Conservation (phyloP, 2,329 filamentous ascomycete genomes). For the Penicillium olsonii region DNA sequence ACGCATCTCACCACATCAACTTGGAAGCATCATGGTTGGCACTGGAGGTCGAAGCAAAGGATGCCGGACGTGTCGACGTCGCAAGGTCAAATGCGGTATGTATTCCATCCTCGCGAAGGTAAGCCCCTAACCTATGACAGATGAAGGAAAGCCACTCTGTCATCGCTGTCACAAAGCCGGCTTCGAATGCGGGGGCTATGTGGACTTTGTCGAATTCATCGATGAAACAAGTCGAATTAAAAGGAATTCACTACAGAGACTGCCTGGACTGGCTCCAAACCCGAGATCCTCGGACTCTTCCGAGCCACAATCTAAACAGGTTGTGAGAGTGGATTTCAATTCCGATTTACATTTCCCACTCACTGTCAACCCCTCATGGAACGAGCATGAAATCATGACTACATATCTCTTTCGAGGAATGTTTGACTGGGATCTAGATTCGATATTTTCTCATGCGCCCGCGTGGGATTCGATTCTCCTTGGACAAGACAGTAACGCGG, state of each 20-base stretch:
- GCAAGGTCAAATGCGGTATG: constrained; percentile 20
- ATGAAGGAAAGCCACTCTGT: constrained; percentile 17
- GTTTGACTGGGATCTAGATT: constrained; percentile 14
- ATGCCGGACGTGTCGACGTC: constrained; percentile 17
- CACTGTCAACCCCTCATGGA: constrained; percentile 5
- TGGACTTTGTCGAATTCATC: constrained; percentile 11
- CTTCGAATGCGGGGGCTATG: constrained; percentile 15
- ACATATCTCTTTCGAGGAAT: constrained; percentile 8
- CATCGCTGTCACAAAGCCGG: constrained; percentile 13
- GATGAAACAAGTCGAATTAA: constrained; percentile 5
- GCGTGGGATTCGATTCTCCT: constrained; percentile 12
- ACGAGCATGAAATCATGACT: constrained; percentile 13
- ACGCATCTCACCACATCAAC: not conserved
- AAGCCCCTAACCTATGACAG: constrained; percentile 5
- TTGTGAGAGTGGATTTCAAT: not conserved
- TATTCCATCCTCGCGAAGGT: not conserved
- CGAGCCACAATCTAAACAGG: not conserved
- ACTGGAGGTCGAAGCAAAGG: constrained; percentile 18
- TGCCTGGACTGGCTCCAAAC: not conserved
- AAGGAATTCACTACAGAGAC: not conserved
- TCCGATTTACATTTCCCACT: not conserved
- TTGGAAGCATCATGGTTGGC: constrained; percentile 10
- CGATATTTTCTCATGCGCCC: not conserved
- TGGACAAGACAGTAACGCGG: not conserved
- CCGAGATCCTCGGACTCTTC: not conserved